Percentiles rank a stretch among this genome's conserved stretches.
phyloP scores from a whole-genome alignment of 2,329 filamentous ascomycete genomes.

The Xylariaceae sp. region DNA sequence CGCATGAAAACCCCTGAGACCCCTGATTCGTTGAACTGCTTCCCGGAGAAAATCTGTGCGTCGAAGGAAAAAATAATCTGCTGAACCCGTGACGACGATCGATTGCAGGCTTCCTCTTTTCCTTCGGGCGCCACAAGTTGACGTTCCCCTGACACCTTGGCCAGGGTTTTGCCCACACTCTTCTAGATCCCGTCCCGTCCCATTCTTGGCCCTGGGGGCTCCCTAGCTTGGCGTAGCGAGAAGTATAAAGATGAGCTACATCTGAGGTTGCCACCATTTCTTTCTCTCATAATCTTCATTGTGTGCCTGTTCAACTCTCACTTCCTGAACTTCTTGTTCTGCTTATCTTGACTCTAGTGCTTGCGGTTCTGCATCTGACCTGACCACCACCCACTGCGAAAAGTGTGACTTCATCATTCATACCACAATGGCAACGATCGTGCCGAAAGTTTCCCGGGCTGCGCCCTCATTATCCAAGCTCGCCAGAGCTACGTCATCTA shows the following conservation, averaged over 20 bases:
- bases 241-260: slow-evolving; percentile 12
- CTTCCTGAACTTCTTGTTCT: not conserved
- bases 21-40: not conserved
- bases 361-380: not conserved
- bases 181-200: not conserved
- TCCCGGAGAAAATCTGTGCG: not conserved
- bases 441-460: slow-evolving; percentile 21
- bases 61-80: slow-evolving; percentile 2
- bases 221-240: not conserved
- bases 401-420: not conserved
- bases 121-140: not conserved
- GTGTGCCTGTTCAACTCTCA: not conserved
- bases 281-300: not conserved
- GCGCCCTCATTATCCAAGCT: slow-evolving; percentile 21
- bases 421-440: slow-evolving; percentile 21
- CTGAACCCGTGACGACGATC: slow-evolving; percentile 13
- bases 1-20: too few relatives aligned
- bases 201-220: not conserved
- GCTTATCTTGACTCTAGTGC: not conserved
- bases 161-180: not conserved
- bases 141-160: not conserved
- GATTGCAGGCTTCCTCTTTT: not conserved
- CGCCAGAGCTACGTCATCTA: slow-evolving; percentile 17
- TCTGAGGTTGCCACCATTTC: not conserved
- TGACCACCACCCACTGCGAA: not conserved